Percentiles rank a stretch among this genome's conserved stretches.
Conservation (phyloP, 1,284 basidiomycete genomes). For the Testicularia cyperi region DNA sequence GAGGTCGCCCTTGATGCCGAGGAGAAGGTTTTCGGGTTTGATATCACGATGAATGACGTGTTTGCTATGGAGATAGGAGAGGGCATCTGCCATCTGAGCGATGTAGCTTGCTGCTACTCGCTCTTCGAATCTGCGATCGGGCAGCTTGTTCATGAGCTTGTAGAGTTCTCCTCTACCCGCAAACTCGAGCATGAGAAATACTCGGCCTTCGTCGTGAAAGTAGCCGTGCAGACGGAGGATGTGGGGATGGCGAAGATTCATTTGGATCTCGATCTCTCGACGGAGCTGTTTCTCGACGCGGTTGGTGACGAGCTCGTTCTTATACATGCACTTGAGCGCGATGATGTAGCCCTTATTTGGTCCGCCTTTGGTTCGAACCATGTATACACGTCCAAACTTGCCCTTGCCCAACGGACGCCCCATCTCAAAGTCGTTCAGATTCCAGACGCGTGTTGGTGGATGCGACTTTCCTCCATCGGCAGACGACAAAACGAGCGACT, state of each 20-base stretch:
- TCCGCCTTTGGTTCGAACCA: slow-evolving; percentile 80
- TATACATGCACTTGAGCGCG: slow-evolving; percentile 95
- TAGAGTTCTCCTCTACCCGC: slow-evolving; percentile 94
- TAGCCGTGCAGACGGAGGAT: slow-evolving; percentile 91
- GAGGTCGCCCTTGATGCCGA: slow-evolving; percentile 92
- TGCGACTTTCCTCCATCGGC: slow-evolving; percentile 18
- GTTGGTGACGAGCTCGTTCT: slow-evolving; percentile 89
- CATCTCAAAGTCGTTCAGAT: slow-evolving; percentile 83
- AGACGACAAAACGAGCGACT: slow-evolving; percentile 21
- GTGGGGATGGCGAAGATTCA: slow-evolving; percentile 93
- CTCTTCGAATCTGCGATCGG: slow-evolving; percentile 77
- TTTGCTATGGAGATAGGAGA: slow-evolving; percentile 88
- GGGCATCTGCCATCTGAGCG: slow-evolving; percentile 96
- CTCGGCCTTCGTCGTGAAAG: slow-evolving; percentile 97
- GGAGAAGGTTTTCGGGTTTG: slow-evolving; percentile 94
- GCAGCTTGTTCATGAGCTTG: slow-evolving; percentile 80
- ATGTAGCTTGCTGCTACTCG: slow-evolving; percentile 83
- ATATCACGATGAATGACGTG: slow-evolving; percentile 99
- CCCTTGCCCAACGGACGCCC: slow-evolving; percentile 95
- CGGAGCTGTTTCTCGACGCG: slow-evolving; percentile 75
- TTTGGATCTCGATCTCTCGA: slow-evolving; percentile 97
- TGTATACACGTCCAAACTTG: slow-evolving; percentile 98
- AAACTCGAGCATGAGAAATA: slow-evolving; percentile 96
- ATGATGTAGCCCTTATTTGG: slow-evolving; percentile 72
- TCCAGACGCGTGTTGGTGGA: slow-evolving; percentile 67